Evolutionary conservation across 495 filamentous ascomycete genomes (phyloP).

Genomic region (Talaromyces ruber): DNA sequence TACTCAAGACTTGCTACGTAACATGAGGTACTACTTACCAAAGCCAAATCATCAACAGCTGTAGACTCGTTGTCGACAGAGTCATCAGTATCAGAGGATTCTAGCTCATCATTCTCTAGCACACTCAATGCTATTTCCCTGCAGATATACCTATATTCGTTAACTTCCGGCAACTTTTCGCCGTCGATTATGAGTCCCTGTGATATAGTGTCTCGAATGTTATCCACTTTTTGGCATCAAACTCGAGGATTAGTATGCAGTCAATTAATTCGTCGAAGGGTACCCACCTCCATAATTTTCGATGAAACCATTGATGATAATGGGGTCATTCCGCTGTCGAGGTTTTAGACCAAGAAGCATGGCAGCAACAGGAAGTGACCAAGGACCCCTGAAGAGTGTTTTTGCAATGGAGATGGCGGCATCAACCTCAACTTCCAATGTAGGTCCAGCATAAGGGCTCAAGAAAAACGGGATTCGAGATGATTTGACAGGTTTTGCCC

Average conservation of each 20-base stretch:
- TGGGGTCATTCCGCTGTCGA: not conserved
- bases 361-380: not conserved
- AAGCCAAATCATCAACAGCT: not conserved
- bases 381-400: not conserved
- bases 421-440: not conserved
- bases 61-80: not conserved
- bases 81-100: not conserved
- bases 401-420: not conserved
- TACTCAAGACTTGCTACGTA: too few relatives aligned
- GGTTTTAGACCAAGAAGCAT: not conserved
- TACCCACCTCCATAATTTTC: not conserved
- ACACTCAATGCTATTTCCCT: not conserved
- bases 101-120: not conserved
- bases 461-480: not conserved
- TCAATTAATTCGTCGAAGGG: not conserved
- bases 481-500: not conserved
- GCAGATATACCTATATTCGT: not conserved
- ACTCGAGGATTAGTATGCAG: not conserved
- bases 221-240: not conserved
- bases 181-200: not conserved
- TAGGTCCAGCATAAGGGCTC: too few relatives aligned
- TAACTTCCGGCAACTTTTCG: not conserved
- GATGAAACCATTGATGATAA: not conserved
- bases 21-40: not conserved
- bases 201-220: not conserved